Percentiles rank a stretch among this genome's conserved stretches.
These are phyloP conservation scores for Arabis hirsuta DNA, from an alignment of 345 rosid genomes.

Conservation along the genomic window DNA sequence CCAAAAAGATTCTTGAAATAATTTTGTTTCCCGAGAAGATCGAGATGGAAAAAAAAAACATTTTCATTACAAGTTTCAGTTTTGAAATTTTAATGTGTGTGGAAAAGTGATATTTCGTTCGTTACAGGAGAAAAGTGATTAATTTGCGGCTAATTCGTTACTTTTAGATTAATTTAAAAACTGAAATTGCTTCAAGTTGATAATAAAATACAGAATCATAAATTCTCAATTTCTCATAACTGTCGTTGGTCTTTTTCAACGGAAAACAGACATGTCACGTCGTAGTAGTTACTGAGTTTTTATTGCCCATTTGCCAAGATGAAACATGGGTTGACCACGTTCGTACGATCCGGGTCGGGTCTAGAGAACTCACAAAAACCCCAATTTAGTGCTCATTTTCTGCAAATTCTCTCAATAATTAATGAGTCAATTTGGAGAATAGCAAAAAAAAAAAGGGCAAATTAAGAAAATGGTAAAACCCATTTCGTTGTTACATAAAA, in stretches of 20 bases:
- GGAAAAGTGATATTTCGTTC: too few relatives aligned
- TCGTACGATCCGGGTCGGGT: background rate
- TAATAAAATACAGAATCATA: background rate
- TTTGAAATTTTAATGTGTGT: too few relatives aligned
- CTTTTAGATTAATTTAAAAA: background rate
- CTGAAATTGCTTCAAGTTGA: conserved; percentile 22
- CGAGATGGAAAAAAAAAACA: background rate
- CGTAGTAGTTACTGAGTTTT: conserved; percentile 18
- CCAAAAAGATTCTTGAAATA: too few relatives aligned
- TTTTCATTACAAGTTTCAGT: background rate
- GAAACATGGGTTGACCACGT: background rate
- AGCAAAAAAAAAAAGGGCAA: background rate
- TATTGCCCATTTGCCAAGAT: conserved; percentile 21
- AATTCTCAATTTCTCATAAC: conserved; percentile 3
- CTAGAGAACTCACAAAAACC: background rate
- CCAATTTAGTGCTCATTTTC: background rate
- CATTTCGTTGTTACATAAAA: too few relatives aligned
- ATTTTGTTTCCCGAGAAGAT: background rate
- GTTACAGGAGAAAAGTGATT: too few relatives aligned
- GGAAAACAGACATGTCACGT: conserved; percentile 35
- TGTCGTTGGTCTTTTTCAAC: conserved; percentile 16
- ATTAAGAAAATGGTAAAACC: too few relatives aligned
- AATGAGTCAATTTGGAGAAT: too few relatives aligned
- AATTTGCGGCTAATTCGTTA: background rate
- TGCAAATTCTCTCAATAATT: background rate